Conservation (phyloP, 164 flowering plant species). For the Sextonia rubra region DNA sequence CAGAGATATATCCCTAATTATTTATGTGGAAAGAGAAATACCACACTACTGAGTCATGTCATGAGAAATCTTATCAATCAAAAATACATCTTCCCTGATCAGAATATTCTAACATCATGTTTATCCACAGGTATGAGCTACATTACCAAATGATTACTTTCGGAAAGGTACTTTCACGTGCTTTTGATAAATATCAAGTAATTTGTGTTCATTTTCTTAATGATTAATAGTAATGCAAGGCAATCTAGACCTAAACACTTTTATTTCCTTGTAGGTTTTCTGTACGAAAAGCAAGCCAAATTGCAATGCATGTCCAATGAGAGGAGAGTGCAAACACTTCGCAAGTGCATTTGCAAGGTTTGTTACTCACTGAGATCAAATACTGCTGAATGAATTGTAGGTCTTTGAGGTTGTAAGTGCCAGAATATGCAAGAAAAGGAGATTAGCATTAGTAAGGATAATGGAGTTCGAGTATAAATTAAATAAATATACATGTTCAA, state of each 20-base stretch:
- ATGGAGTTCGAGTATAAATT: too few species aligned
- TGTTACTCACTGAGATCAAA: not conserved
- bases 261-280: constrained; percentile 50
- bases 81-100: constrained; percentile 7
- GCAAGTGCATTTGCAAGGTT: constrained; percentile 86
- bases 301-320: constrained; percentile 86
- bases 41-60: too few species aligned
- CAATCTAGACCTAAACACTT: not conserved
- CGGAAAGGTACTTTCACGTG: constrained; percentile 60
- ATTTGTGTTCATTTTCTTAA: not conserved
- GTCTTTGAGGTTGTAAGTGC: not conserved
- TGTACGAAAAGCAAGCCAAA: constrained; percentile 84
- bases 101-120: constrained; percentile 8
- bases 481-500: too few species aligned
- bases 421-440: too few species aligned
- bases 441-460: too few species aligned
- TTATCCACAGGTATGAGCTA: constrained; percentile 62
- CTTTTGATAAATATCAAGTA: not conserved
- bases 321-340: constrained; percentile 79
- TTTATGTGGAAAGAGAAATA: too few species aligned
- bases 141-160: constrained; percentile 94
- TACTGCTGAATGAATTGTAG: not conserved
- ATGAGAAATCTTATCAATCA: too few species aligned
- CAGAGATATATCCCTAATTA: too few species aligned
- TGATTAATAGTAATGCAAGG: too few species aligned